phyloP scores from a whole-genome alignment of 2,329 filamentous ascomycete species.

The Fusarium kyushuense region DNA sequence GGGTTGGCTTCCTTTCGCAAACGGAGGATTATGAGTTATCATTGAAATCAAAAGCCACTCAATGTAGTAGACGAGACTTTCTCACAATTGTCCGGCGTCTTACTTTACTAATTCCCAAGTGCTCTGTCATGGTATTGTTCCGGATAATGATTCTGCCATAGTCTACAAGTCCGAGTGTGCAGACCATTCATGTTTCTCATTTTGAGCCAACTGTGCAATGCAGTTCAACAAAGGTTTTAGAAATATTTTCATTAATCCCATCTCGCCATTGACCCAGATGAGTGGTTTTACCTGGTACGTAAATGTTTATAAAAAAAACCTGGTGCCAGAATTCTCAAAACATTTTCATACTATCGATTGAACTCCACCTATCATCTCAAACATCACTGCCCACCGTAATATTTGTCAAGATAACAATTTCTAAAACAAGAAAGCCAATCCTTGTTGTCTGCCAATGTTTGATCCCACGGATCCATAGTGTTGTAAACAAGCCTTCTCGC shows the following conservation, averaged over 20 bases:
- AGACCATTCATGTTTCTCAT: background rate
- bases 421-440: conserved; percentile 48
- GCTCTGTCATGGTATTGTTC: background rate
- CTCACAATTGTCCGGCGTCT: background rate
- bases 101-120: background rate
- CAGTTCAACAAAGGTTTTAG: too few species aligned
- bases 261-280: too few species aligned
- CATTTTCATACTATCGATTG: background rate
- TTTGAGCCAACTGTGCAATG: background rate
- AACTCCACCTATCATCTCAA: background rate
- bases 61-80: background rate
- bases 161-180: background rate
- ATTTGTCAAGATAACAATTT: conserved; percentile 3
- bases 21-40: background rate
- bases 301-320: too few species aligned
- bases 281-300: too few species aligned
- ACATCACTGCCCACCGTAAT: background rate
- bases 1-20: background rate
- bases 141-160: too few species aligned
- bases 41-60: background rate
- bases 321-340: background rate
- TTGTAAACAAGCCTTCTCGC: conserved; percentile 46
- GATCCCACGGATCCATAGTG: conserved; percentile 44
- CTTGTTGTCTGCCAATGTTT: conserved; percentile 48
- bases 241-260: too few species aligned